These are phyloP conservation scores for Fusarium sp. DNA, from an alignment of 2,329 filamentous ascomycete species.

Conservation along the genomic window DNA sequence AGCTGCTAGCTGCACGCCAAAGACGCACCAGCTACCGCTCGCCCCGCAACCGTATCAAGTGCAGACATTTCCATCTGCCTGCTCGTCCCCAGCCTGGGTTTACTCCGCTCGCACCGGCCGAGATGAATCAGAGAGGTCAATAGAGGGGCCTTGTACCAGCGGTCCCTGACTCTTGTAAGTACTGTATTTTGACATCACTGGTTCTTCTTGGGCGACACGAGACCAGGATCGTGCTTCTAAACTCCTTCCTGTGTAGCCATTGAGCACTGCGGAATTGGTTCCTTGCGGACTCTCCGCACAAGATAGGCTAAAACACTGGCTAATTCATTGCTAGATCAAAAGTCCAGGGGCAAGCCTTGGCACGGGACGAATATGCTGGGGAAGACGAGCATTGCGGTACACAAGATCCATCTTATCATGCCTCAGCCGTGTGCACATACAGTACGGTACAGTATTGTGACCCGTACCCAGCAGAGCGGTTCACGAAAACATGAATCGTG, in stretches of 20 bases:
- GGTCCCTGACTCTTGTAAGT: slow-evolving; percentile 1
- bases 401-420: slow-evolving; percentile 19
- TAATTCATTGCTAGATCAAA: slow-evolving; percentile 18
- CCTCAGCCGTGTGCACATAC: slow-evolving; percentile 13
- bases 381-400: slow-evolving; percentile 16
- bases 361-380: slow-evolving; percentile 22
- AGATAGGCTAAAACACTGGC: slow-evolving; percentile 3
- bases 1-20: slow-evolving; percentile 37
- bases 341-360: slow-evolving; percentile 26
- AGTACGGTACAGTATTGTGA: slow-evolving; percentile 9
- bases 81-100: slow-evolving; percentile 29
- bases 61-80: slow-evolving; percentile 19
- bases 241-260: background rate
- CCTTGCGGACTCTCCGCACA: slow-evolving; percentile 4
- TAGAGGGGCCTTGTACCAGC: slow-evolving; percentile 13
- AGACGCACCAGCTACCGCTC: slow-evolving; percentile 27
- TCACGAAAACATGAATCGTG: slow-evolving; percentile 28
- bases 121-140: slow-evolving; percentile 28
- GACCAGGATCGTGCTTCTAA: slow-evolving; percentile 10
- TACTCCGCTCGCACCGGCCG: slow-evolving; percentile 37
- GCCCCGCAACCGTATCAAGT: slow-evolving; percentile 27
- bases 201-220: slow-evolving; percentile 2
- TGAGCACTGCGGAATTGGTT: slow-evolving; percentile 21
- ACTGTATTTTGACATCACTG: slow-evolving; percentile 18
- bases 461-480: slow-evolving; percentile 28